Evolutionary conservation across 139 green algal genomes (phyloP), one percentile per base, ranked within the genome.

Genomic region (Diplosphaera chodatii): DNA sequence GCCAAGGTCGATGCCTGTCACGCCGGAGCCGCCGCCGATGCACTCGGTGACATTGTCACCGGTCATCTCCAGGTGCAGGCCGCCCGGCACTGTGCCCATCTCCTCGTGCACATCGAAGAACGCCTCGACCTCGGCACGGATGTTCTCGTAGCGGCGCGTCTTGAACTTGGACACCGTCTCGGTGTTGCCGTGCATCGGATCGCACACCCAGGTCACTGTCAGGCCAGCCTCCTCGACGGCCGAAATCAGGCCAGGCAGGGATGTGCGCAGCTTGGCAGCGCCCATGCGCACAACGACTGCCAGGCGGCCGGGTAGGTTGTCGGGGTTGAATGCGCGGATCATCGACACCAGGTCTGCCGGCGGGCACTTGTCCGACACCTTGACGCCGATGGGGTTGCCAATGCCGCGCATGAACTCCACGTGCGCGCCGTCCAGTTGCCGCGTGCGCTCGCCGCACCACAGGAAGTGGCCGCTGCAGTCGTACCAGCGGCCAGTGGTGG

Each of bases 171-270:
- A 79, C 56, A 86, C 80, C 3, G 81, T 89, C 87, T 99, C 93
- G 0, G 93, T 99, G 90, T 99, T 99, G 80, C 95, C 96, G 80
- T 99, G 96, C 92, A 99, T 97, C 71, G 96, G 96, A 79, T 99
- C 96, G 70, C 82, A 96, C 32, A 98, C 87, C 96, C 96, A 99
- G 22, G 90, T 91, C 16, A 99, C 96, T 15, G 89, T 77, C 78
- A 21, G 37, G 37, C 87, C 87, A 25, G 71, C 55, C 16, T 76
- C 40, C 69, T 77, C 27, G 31, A 96, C 87, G 10, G 87, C 91
- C 66, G 86, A 37, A 27, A 97, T 82, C 28, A 97, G 80, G 3
- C 32, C 66, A 1, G 92, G 91, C 71, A 97, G 76, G 56, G 93
- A 81, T 34, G 87, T 71, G 16, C 89, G 80, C 65, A 99, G 63